Evolutionary conservation across 345 rosid genomes (phyloP).

Genomic region (Cardamine occulta): DNA sequence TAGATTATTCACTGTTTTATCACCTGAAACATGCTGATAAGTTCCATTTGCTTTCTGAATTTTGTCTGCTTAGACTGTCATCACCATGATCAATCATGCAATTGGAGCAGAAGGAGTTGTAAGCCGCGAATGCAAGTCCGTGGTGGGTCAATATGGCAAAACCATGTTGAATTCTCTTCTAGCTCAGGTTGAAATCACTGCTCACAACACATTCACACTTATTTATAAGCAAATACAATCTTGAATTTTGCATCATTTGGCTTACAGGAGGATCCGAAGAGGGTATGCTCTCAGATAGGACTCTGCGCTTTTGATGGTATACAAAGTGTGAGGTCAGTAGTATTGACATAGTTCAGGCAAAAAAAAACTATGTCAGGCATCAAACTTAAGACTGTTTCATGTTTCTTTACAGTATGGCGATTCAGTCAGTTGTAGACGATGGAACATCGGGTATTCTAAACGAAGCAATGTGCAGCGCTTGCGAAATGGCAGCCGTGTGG

Average conservation of each 20-base stretch:
- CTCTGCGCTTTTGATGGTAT: slow-evolving; percentile 75
- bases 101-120: slow-evolving; percentile 80
- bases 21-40: slow-evolving; percentile 11
- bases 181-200: slow-evolving; percentile 50
- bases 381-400: slow-evolving; percentile 16
- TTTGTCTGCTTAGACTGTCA: slow-evolving; percentile 52
- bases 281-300: slow-evolving; percentile 83
- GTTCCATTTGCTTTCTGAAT: background rate
- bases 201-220: slow-evolving; percentile 26
- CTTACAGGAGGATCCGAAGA: slow-evolving; percentile 64
- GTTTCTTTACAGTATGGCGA: slow-evolving; percentile 58
- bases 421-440: slow-evolving; percentile 63
- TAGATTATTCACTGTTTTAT: background rate
- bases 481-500: slow-evolving; percentile 94
- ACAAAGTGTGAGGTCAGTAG: slow-evolving; percentile 67
- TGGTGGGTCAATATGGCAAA: slow-evolving; percentile 72
- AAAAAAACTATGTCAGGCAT: background rate
- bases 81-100: slow-evolving; percentile 81
- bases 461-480: slow-evolving; percentile 67
- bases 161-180: slow-evolving; percentile 69
- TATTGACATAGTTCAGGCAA: background rate
- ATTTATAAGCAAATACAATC: slow-evolving; percentile 12
- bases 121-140: slow-evolving; percentile 75
- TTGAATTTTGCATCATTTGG: slow-evolving; percentile 6
- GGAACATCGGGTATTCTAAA: slow-evolving; percentile 50